Conservation (phyloP, 768 basidiomycete genomes). For the Suillus luteus region DNA sequence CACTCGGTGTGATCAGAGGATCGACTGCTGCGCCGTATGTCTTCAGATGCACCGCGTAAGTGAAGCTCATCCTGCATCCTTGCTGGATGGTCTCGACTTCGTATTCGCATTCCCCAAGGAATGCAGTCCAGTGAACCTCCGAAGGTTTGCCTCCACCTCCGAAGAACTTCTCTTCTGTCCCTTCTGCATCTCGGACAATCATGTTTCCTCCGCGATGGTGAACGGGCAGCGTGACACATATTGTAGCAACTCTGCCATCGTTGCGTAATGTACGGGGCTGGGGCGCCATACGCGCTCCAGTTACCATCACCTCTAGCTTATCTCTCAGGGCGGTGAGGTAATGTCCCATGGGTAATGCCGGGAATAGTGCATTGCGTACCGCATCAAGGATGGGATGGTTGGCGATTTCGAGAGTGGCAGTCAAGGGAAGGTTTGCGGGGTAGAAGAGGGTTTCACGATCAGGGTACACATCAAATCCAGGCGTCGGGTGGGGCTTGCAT, state of each 20-base stretch:
- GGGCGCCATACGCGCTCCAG: conserved; percentile 57
- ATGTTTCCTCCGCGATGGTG: conserved; percentile 71
- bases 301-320: conserved; percentile 66
- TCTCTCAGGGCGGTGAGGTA: conserved; percentile 70
- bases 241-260: conserved; percentile 73
- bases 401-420: conserved; percentile 74
- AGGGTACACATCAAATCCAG: conserved; percentile 51
- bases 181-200: conserved; percentile 56
- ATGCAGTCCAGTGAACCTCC: conserved; percentile 79
- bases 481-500: conserved; percentile 64
- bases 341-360: conserved; percentile 64
- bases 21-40: conserved; percentile 65
- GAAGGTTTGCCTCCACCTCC: conserved; percentile 62
- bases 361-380: conserved; percentile 71
- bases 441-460: conserved; percentile 72
- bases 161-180: conserved; percentile 60
- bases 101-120: conserved; percentile 72
- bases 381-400: conserved; percentile 84
- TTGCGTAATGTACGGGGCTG: conserved; percentile 55
- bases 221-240: conserved; percentile 73
- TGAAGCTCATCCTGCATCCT: conserved; percentile 68
- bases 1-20: conserved; percentile 72
- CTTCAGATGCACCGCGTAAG: conserved; percentile 72
- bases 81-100: conserved; percentile 71
- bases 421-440: conserved; percentile 71